Percentiles rank a stretch among this genome's conserved stretches.
Conservation (phyloP, 192 early-diverging fungal species). For the Chytriomyces sp. region DNA sequence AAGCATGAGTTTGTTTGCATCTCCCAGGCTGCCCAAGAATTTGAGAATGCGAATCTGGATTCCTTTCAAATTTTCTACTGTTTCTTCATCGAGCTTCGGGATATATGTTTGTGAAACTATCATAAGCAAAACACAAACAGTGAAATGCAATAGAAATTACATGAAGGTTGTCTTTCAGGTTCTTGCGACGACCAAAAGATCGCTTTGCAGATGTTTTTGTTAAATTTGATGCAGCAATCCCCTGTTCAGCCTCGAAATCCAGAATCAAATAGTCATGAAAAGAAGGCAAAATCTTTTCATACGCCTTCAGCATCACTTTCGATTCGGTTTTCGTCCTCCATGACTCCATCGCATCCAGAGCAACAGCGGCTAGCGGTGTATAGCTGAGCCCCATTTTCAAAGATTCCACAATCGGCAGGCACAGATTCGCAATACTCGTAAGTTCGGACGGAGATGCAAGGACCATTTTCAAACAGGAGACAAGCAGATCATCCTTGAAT, state of each 20-base stretch:
- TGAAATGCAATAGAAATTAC: too few relatives aligned
- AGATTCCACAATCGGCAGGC: constrained; percentile 66
- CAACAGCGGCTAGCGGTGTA: constrained; percentile 63
- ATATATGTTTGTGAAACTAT: too few relatives aligned
- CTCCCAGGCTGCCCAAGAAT: constrained; percentile 70
- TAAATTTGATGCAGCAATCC: not conserved
- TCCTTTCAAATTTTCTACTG: constrained; percentile 46
- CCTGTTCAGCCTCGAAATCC: constrained; percentile 34
- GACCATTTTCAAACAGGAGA: constrained; percentile 67
- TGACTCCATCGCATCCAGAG: constrained; percentile 66
- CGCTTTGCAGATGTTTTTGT: not conserved
- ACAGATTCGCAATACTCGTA: constrained; percentile 51
- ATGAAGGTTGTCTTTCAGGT: too few relatives aligned
- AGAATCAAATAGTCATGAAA: constrained; percentile 70
- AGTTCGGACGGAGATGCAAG: constrained; percentile 67
- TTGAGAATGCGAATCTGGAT: constrained; percentile 66
- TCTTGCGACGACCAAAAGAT: not conserved
- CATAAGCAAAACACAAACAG: too few relatives aligned
- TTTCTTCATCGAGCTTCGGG: constrained; percentile 29
- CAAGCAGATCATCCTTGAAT: constrained; percentile 79
- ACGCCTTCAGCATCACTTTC: constrained; percentile 39
- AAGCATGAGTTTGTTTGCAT: constrained; percentile 49
- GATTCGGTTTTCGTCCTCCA: constrained; percentile 36
- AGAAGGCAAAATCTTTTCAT: constrained; percentile 61
- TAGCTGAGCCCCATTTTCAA: constrained; percentile 70